Base-by-base conservation (phyloP, 441 rosid genomes). In the Lepidium campestre region DNA sequence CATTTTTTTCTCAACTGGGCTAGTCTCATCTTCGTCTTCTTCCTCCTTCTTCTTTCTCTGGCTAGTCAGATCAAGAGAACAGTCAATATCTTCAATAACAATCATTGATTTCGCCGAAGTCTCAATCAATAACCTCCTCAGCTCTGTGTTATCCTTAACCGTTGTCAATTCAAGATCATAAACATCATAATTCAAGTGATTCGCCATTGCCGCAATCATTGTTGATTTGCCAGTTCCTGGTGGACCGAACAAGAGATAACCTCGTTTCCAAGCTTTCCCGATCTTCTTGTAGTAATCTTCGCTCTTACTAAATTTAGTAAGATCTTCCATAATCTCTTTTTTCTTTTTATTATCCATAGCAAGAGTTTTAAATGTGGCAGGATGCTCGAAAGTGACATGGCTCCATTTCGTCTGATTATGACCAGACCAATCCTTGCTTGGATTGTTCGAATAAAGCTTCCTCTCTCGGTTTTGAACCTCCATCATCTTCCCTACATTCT, bases 161-260 rank as follows among this genome's bases (percentile, higher is more conserved):
- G 90, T 75, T 2, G 91, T 89, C 20, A 89, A 55, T 52, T 89
- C 91, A 22, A 85, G 91, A 66, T 90, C 91, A 68, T 87, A 90
- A 1, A 84, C 47, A 56, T 90, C 96, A 57, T 87, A 85, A 10
- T 78, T 77, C 64, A 87, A 42, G 9, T 84, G 72, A 77, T 89
- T 87, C 5, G 91, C 93, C 85, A 89, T 87, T 3, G 91, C 93
- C 7, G 86, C 88, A 2, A 89, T 70, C 91, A 89, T 82, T 0
- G 88, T 89, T 7, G 93, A 87, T 25, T 87, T 89, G 0, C 93
- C 96, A 0, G 93, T 89, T 23, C 93, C 96, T 0, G 91, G 90
- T 9, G 93, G 96, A 5, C 93, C 93, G 32, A 70, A 82, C 10
- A 89, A 79, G 4, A 57, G 82, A 80, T 85, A 86, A 19, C 93